phyloP scores from a whole-genome alignment of 2,329 filamentous ascomycete genomes.

The Monosporascus sp. region DNA sequence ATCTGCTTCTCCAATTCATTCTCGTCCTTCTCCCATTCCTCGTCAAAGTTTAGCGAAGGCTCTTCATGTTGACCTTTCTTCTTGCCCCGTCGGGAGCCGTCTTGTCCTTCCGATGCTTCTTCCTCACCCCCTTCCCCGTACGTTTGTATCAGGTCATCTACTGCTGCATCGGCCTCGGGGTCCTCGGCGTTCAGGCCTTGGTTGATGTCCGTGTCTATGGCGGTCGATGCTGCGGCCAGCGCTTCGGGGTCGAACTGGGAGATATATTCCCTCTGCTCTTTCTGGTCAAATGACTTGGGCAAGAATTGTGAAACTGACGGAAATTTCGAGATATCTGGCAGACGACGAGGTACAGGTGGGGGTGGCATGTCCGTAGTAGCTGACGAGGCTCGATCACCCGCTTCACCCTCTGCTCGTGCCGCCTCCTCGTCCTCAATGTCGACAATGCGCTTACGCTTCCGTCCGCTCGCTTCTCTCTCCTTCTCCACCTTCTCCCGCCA shows the following conservation, averaged over 20 bases:
- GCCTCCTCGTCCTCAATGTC: slow-evolving; percentile 27
- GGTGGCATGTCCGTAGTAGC: slow-evolving; percentile 22
- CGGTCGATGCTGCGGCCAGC: slow-evolving; percentile 16
- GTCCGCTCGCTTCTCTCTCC: slow-evolving; percentile 32
- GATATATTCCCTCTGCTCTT: slow-evolving; percentile 20
- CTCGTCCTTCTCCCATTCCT: slow-evolving; percentile 59
- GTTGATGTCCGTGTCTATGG: slow-evolving; percentile 15
- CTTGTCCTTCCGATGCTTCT: slow-evolving; percentile 8
- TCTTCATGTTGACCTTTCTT: slow-evolving; percentile 18
- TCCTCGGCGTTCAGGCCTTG: slow-evolving; percentile 24
- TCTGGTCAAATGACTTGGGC: slow-evolving; percentile 21
- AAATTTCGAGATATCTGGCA: slow-evolving; percentile 21
- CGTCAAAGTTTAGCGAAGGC: slow-evolving; percentile 49
- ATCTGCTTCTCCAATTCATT: slow-evolving; percentile 65
- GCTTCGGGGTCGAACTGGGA: slow-evolving; percentile 23
- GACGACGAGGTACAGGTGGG: slow-evolving; percentile 24
- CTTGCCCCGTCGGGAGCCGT: slow-evolving; percentile 18
- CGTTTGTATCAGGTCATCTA: slow-evolving; percentile 34
- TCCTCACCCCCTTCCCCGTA: slow-evolving; percentile 28
- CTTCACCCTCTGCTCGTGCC: slow-evolving; percentile 3
- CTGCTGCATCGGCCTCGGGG: slow-evolving; percentile 33
- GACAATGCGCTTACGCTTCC: slow-evolving; percentile 41
- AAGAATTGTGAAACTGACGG: slow-evolving; percentile 25
- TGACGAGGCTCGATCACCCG: slow-evolving; percentile 13
- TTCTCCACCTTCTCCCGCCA: slow-evolving; percentile 48